phyloP scores from a whole-genome alignment of 257 asterid genomes.

The Scutellaria galericulata region DNA sequence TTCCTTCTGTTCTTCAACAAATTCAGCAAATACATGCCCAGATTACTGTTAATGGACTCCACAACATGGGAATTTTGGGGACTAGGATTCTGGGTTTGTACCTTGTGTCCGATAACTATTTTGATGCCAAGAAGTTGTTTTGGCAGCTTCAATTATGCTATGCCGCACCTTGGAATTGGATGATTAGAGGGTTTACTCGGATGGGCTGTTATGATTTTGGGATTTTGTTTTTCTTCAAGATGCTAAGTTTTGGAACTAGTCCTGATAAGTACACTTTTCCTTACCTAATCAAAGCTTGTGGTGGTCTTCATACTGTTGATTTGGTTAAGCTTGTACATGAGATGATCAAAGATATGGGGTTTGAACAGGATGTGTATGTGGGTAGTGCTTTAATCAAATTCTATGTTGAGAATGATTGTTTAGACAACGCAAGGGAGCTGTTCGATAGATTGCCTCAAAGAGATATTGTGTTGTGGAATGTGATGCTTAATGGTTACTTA shows the following conservation, averaged over 20 bases:
- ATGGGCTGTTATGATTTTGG: constrained; percentile 40
- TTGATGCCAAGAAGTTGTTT: constrained; percentile 67
- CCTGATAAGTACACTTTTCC: constrained; percentile 97
- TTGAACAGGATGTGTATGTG: constrained; percentile 76
- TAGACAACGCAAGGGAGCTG: constrained; percentile 61
- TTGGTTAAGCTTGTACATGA: constrained; percentile 59
- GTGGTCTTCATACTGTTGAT: constrained; percentile 56
- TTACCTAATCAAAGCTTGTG: constrained; percentile 77
- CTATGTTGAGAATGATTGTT: constrained; percentile 68
- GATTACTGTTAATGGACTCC: constrained; percentile 62
- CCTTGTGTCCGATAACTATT: constrained; percentile 49
- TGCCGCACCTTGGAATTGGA: constrained; percentile 99
- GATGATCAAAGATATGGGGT: constrained; percentile 50
- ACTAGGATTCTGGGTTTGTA: constrained; percentile 84
- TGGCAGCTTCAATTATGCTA: constrained; percentile 68
- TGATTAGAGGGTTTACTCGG: constrained; percentile 36
- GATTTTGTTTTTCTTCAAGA: constrained; percentile 73
- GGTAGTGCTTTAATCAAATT: constrained; percentile 85
- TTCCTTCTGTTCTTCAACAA: constrained; percentile 19
- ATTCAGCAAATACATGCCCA: constrained; percentile 69
- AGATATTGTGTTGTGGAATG: constrained; percentile 78
- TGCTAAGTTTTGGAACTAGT: constrained; percentile 73
- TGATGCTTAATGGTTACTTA: constrained; percentile 70
- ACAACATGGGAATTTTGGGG: constrained; percentile 58
- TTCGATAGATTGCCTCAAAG: constrained; percentile 75